A percentile compares a stretch with the other conserved stretches of the same genome.
These are phyloP conservation scores for Cladorrhinum sp. DNA, from an alignment of 2,329 filamentous ascomycete genomes.

Conservation along the genomic window DNA sequence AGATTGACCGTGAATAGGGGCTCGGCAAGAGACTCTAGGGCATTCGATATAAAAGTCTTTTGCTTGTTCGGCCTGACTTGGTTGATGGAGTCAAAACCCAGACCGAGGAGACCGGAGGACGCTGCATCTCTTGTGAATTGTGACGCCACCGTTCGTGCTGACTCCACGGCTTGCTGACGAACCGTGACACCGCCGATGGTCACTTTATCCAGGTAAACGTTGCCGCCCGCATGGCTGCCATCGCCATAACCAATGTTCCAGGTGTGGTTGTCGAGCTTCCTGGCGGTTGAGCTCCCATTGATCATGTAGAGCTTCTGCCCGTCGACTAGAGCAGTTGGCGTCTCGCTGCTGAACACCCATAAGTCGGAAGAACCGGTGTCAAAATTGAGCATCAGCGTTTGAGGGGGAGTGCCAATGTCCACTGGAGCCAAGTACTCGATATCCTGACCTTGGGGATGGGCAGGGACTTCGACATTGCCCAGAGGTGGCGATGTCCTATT, in stretches of 20 bases:
- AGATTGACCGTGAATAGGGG: constrained; percentile 37
- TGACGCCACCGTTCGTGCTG: constrained; percentile 54
- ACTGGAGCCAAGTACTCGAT: constrained; percentile 56
- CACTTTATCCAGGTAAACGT: constrained; percentile 63
- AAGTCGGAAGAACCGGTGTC: constrained; percentile 67
- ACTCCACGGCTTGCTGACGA: constrained; percentile 60
- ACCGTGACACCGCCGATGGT: constrained; percentile 58
- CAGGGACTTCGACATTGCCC: constrained; percentile 36
- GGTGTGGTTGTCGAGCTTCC: constrained; percentile 38
- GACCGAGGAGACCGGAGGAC: constrained; percentile 49
- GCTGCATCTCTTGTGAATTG: constrained; percentile 35
- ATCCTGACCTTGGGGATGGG: constrained; percentile 47
- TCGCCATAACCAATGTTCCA: constrained; percentile 65
- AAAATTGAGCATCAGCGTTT: constrained; percentile 60
- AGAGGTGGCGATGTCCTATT: constrained; percentile 15
- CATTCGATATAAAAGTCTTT: constrained; percentile 45
- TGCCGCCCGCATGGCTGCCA: constrained; percentile 57
- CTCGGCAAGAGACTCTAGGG: constrained; percentile 32
- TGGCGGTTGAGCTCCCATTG: constrained; percentile 38
- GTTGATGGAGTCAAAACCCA: constrained; percentile 59
- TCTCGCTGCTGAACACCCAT: constrained; percentile 63
- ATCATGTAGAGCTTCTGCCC: constrained; percentile 58
- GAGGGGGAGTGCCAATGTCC: constrained; percentile 50
- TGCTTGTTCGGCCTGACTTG: constrained; percentile 52
- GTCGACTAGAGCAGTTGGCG: constrained; percentile 42